phyloP scores from a whole-genome alignment of 2,329 filamentous ascomycete genomes.

The Alternaria infectoria region DNA sequence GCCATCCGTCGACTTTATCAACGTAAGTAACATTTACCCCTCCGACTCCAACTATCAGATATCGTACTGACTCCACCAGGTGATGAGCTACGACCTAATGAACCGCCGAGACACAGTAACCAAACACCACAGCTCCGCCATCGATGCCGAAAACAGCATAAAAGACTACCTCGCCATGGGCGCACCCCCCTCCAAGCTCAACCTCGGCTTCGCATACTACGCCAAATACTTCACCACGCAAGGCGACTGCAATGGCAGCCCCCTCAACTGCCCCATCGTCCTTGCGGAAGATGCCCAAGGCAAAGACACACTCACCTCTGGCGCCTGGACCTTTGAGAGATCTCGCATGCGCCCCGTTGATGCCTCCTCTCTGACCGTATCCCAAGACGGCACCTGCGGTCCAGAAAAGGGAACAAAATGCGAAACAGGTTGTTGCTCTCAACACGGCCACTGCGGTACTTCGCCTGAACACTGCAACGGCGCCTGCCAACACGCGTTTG shows the following conservation, averaged over 20 bases:
- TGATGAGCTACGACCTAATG: conserved; percentile 77
- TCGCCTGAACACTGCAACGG: conserved; percentile 37
- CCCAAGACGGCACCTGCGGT: conserved; percentile 41
- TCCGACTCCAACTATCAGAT: not conserved
- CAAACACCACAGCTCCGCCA: conserved; percentile 69
- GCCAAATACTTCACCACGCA: conserved; percentile 68
- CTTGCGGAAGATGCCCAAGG: conserved; percentile 67
- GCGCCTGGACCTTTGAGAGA: conserved; percentile 59
- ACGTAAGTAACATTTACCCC: conserved; percentile 42
- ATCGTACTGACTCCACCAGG: conserved; percentile 20
- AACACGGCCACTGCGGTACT: conserved; percentile 43
- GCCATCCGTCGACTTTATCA: conserved; percentile 68
- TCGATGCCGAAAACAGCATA: conserved; percentile 61
- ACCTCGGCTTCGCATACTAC: conserved; percentile 73
- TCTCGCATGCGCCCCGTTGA: conserved; percentile 33
- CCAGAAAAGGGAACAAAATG: conserved; percentile 36
- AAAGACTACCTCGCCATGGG: conserved; percentile 66
- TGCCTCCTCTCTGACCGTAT: conserved; percentile 13
- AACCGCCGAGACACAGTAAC: conserved; percentile 70
- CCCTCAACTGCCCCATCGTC: conserved; percentile 66
- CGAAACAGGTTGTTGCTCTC: conserved; percentile 38
- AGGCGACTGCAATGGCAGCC: conserved; percentile 53
- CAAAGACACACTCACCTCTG: conserved; percentile 63
- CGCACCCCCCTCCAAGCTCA: conserved; percentile 62
- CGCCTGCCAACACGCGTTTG: conserved; percentile 41